Evolutionary conservation across 768 basidiomycete genomes (phyloP), one percentile per base, ranked within the genome.

Genomic region (Kondoa malvinella): DNA sequence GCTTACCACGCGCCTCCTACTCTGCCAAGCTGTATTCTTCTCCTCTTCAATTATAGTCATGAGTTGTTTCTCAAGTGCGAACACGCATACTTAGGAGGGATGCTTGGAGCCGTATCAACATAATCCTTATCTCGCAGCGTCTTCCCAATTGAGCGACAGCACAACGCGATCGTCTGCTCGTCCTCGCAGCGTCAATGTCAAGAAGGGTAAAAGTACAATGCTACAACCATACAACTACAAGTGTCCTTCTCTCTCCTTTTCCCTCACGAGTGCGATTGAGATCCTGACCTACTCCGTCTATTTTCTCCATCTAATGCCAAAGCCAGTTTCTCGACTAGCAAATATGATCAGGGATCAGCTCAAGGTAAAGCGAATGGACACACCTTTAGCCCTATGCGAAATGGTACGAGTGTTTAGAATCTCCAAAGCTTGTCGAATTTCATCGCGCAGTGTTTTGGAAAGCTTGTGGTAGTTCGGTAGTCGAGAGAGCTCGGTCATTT

Each of bases 301-400:
- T 21, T 21, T 8, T 50, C 40, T 50, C 21, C 40, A 50, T 50
- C 40, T 21, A 50, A 21, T 8, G 21, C 40, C 8, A 21, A 8
- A 50, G 40, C 40, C 40, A 50, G 40, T 50, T 50, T 50, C 40
- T 50, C 40, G 8, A 50, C 40, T n/a, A n/a, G n/a, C n/a, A n/a
- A n/a, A n/a, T n/a, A n/a, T n/a, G n/a, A n/a, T n/a, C n/a, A n/a
- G n/a, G n/a, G n/a, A n/a, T n/a, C n/a, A n/a, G n/a, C n/a, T n/a
- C n/a, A n/a, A n/a, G n/a, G n/a, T n/a, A n/a, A n/a, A n/a, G n/a
- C n/a, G n/a, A n/a, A n/a, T n/a, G n/a, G n/a, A n/a, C n/a, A n/a
- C n/a, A n/a, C n/a, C n/a, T 50, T 63, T 63, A 17, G 61, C 61
- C 12, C 61, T 27, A 63, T 30, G 30, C 14, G 61, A 63, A 4